Evolutionary conservation across 495 filamentous ascomycete genomes (phyloP), one percentile per base, ranked within the genome.

Genomic region (Xylaria telfairii): DNA sequence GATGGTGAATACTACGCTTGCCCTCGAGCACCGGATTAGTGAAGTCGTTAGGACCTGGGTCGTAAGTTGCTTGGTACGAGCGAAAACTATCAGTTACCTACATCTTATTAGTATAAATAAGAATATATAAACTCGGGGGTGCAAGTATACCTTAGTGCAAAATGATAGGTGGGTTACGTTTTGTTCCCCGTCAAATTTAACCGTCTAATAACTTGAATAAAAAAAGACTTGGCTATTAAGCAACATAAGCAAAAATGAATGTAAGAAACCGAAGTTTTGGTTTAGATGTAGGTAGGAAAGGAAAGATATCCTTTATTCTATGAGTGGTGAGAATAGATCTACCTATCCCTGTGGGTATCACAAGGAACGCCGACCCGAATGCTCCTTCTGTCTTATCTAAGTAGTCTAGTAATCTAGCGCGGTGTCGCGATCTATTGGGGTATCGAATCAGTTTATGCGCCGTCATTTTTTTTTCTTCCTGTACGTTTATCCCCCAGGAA

Each of bases 361-460:
- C 56, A 53, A 54, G 64, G 64, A 69, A 60, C 56, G 24, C 56
- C 44, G 42, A 44, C 24, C 57, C 46, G 21, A 60, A 62, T 69
- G 67, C 34, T 63, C 67, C 67, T 54, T 54, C 9, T 44, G 15
- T 63, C 54, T n/a, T n/a, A n/a, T n/a, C n/a, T n/a, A n/a, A n/a
- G n/a, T 62, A 63, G 7, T 53, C 56, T 54, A 30, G 26, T 51
- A 54, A 63, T 69, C 67, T 69, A 42, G 41, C 56, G 42, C 47
- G 54, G 39, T 30, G 32, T 69, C 32, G 59, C 57, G 41, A 54
- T 69, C 57, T 62, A 69, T 69, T 32, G 59, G 51, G 41, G 42
- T 69, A 51, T 69, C 67, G 15, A 63, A 39, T 32, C 7, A 24
- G 24, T 51, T 9, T 32, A 75, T 67, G 54, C 54, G 15, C 46